A percentile compares a stretch with the other conserved stretches of the same genome.
Evolutionary conservation across 306 rosid genomes (phyloP).

Genomic region (Medicago truncatula): MtrunA17r5.0-ANR NC_053045.1:54001-54500

Average conservation of each 20-base stretch:
- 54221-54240: constrained; percentile 97
- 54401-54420: constrained; percentile 79
- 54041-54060: too few relatives aligned
- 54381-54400: constrained; percentile 95
- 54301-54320: constrained; percentile 92
- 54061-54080: not conserved
- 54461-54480: constrained; percentile 96
- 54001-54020: too few relatives aligned
- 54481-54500: constrained; percentile 73
- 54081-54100: constrained; percentile 8
- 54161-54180: constrained; percentile 21
- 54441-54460: constrained; percentile 90
- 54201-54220: constrained; percentile 96
- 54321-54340: constrained; percentile 89
- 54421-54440: constrained; percentile 85
- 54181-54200: constrained; percentile 85
- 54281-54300: constrained; percentile 95
- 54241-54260: constrained; percentile 99
- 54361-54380: constrained; percentile 92
- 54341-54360: constrained; percentile 91
- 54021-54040: too few relatives aligned
- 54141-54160: constrained; percentile 14
- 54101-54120: constrained; percentile 2
- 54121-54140: constrained; percentile 3
- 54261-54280: constrained; percentile 95